These are phyloP conservation scores for Cnidoscolus chayamansa DNA, from an alignment of 441 rosid genomes.

Conservation along the genomic window DNA sequence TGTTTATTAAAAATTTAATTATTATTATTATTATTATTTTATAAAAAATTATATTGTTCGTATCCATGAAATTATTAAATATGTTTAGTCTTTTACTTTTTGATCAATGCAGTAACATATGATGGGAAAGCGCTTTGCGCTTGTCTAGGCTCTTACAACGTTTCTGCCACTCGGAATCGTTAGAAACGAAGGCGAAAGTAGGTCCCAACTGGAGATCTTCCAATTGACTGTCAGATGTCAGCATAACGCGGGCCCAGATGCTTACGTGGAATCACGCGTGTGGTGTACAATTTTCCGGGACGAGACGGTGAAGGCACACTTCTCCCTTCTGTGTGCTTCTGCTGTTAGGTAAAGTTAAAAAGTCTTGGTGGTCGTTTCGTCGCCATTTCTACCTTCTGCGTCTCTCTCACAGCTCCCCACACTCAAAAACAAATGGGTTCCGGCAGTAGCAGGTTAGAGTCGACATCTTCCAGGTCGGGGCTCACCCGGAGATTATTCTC, in stretches of 20 bases:
- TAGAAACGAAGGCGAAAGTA: background rate
- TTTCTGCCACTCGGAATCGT: background rate
- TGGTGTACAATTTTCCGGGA: background rate
- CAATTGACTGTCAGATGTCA: background rate
- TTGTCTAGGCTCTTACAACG: no score
- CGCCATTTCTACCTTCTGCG: background rate
- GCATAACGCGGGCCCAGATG: background rate
- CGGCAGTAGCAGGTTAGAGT: constrained; percentile 38
- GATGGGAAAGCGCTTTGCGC: no score
- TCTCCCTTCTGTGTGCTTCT: background rate
- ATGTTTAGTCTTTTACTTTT: no score
- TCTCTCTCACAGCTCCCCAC: background rate
- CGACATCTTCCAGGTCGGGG: constrained; percentile 17
- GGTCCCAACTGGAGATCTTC: background rate
- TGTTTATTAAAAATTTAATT: no score
- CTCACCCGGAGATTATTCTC: constrained; percentile 29
- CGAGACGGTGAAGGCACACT: background rate
- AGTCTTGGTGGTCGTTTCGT: background rate
- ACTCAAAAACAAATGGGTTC: constrained; percentile 38
- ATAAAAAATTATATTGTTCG: no score
- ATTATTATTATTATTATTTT: no score
- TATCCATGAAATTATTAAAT: no score
- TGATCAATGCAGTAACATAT: no score
- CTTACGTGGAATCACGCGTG: background rate
- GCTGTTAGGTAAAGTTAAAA: background rate